A percentile compares a stretch with the other conserved stretches of the same genome.
Conservation (phyloP, 2,329 filamentous ascomycete genomes). For the Coniochaeta sp. region DNA sequence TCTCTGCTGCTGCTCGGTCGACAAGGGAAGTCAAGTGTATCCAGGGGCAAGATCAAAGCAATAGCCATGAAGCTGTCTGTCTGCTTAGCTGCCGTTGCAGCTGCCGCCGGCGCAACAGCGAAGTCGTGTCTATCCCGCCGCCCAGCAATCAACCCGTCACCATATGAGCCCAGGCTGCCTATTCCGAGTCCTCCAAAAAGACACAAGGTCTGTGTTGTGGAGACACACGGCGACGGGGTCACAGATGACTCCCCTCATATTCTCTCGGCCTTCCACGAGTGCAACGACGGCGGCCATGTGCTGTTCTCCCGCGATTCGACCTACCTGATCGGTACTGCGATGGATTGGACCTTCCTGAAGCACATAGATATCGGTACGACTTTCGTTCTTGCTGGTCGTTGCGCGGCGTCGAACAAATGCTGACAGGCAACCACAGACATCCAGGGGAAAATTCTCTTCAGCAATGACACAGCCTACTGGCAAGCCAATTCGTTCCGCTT, state of each 20-base stretch:
- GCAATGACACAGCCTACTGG: constrained; percentile 61
- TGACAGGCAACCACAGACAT: constrained; percentile 9
- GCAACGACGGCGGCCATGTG: constrained; percentile 53
- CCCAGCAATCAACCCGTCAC: constrained; percentile 11
- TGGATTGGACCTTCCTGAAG: constrained; percentile 55
- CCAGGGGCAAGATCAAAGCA: neutral
- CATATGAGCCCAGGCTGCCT: constrained; percentile 16
- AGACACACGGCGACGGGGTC: constrained; percentile 38
- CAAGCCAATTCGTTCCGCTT: constrained; percentile 54
- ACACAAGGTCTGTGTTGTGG: constrained; percentile 44
- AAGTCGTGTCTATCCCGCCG: constrained; percentile 8
- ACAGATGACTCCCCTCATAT: constrained; percentile 26
- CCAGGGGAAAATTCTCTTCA: constrained; percentile 44
- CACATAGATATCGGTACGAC: constrained; percentile 49
- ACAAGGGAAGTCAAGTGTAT: neutral
- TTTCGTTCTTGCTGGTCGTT: neutral
- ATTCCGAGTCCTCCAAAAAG: constrained; percentile 17
- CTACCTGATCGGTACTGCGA: constrained; percentile 54
- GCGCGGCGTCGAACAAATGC: neutral
- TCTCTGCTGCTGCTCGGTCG: neutral
- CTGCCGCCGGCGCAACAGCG: neutral
- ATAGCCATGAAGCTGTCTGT: neutral
- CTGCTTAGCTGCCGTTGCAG: neutral
- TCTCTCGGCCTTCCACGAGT: constrained; percentile 41
- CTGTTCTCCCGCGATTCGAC: constrained; percentile 43